Evolutionary conservation across 306 rosid species (phyloP).

Genomic region (Gynostemma pentaphyllum): DNA sequence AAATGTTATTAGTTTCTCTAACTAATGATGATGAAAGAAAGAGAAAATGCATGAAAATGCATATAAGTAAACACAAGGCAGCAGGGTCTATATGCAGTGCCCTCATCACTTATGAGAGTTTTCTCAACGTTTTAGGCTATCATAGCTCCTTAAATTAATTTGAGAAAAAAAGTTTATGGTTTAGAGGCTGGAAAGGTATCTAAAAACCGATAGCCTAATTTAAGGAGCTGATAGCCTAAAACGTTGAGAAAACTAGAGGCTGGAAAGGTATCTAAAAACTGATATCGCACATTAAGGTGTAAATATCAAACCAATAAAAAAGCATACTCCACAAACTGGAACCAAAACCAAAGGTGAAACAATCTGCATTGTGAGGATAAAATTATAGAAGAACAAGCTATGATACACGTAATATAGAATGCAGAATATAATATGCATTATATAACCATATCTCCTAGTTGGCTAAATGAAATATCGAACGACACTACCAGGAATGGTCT

Average conservation of each 20-base stretch:
- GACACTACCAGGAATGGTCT: not conserved
- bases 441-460: not conserved
- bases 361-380: not conserved
- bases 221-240: no score
- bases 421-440: not conserved
- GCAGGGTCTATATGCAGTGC: not conserved
- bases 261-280: not conserved
- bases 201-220: no score
- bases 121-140: not conserved
- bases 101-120: not conserved
- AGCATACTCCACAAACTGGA: not conserved
- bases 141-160: not conserved
- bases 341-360: not conserved
- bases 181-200: not conserved
- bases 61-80: not conserved
- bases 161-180: not conserved
- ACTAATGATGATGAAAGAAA: not conserved
- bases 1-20: no score
- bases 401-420: not conserved
- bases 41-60: not conserved
- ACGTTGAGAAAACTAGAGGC: no score
- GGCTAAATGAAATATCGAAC: not conserved
- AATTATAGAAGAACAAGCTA: not conserved
- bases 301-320: not conserved
- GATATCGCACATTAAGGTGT: not conserved